Evolutionary conservation across 1,139 yeast genomes (phyloP).

Genomic region (Suhomyces bolitotheri): DNA sequence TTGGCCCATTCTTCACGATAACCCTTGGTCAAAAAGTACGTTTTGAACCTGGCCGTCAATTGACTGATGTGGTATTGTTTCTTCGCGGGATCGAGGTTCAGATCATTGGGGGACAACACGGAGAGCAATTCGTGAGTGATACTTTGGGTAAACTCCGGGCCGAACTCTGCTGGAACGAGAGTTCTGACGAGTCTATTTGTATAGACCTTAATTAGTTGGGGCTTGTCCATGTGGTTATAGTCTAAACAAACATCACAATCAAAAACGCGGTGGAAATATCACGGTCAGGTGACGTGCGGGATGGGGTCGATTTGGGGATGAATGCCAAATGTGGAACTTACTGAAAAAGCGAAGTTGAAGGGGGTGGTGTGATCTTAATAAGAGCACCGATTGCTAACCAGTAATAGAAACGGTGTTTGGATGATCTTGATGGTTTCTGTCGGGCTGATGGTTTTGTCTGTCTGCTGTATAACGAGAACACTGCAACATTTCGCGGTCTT

Average conservation of each 20-base stretch:
- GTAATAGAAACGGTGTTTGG: too few species aligned
- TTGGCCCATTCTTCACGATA: conserved; percentile 31
- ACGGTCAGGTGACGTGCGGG: conserved; percentile 3
- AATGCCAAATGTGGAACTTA: too few species aligned
- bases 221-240: conserved; percentile 25
- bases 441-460: too few species aligned
- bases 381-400: too few species aligned
- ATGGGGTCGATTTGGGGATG: too few species aligned
- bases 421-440: too few species aligned
- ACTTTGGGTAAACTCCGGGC: conserved; percentile 39
- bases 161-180: conserved; percentile 41
- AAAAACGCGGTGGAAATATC: conserved; percentile 2
- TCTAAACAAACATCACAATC: conserved; percentile 5
- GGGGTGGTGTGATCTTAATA: too few species aligned
- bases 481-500: too few species aligned
- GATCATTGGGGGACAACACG: conserved; percentile 16
- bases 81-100: conserved; percentile 8
- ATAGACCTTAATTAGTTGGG: conserved; percentile 38
- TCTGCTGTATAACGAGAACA: too few species aligned
- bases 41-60: conserved; percentile 27
- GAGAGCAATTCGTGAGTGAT: conserved; percentile 32
- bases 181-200: conserved; percentile 40
- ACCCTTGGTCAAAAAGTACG: conserved; percentile 28
- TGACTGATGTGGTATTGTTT: conserved; percentile 20
- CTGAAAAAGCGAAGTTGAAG: too few species aligned